Percentiles rank a stretch among this genome's conserved stretches.
These are phyloP conservation scores for Solanum chmielewskii DNA, from an alignment of 257 asterid species.

Conservation along the genomic window DNA sequence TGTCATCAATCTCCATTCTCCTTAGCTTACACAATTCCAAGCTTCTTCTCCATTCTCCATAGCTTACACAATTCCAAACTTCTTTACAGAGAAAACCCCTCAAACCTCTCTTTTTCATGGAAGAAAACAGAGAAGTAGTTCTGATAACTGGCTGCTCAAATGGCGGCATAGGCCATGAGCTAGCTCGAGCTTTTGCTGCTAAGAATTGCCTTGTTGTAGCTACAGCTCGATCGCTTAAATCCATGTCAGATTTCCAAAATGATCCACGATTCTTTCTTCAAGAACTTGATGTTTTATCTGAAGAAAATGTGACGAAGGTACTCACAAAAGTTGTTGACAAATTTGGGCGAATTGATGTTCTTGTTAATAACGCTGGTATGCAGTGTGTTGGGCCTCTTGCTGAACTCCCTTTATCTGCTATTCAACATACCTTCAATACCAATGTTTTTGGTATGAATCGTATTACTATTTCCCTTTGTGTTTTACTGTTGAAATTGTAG, in stretches of 20 bases:
- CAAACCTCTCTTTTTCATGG: background rate
- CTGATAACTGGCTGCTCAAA: conserved; percentile 71
- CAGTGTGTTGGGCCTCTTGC: conserved; percentile 88
- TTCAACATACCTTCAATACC: conserved; percentile 64
- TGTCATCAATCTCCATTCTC: background rate
- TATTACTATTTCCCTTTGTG: background rate
- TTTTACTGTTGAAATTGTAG: background rate
- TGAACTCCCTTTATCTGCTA: conserved; percentile 62
- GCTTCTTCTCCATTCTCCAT: background rate
- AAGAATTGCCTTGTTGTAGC: conserved; percentile 75
- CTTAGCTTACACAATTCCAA: background rate
- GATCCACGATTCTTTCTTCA: conserved; percentile 65
- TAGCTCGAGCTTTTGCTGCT: conserved; percentile 67
- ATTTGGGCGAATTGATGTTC: conserved; percentile 66
- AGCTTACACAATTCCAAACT: background rate
- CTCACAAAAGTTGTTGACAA: conserved; percentile 47
- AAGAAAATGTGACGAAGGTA: conserved; percentile 49
- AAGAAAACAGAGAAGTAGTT: conserved; percentile 36
- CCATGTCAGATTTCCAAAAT: conserved; percentile 48
- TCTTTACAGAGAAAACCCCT: background rate
- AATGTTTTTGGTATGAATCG: conserved; percentile 58
- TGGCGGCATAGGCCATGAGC: conserved; percentile 93
- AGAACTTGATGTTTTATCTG: conserved; percentile 68
- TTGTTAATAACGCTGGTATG: conserved; percentile 89
- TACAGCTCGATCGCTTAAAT: conserved; percentile 63